Percentiles rank a stretch among this genome's conserved stretches.
These are phyloP conservation scores for Cytospora paraplurivora DNA, from an alignment of 2,329 filamentous ascomycete species.

Conservation along the genomic window DNA sequence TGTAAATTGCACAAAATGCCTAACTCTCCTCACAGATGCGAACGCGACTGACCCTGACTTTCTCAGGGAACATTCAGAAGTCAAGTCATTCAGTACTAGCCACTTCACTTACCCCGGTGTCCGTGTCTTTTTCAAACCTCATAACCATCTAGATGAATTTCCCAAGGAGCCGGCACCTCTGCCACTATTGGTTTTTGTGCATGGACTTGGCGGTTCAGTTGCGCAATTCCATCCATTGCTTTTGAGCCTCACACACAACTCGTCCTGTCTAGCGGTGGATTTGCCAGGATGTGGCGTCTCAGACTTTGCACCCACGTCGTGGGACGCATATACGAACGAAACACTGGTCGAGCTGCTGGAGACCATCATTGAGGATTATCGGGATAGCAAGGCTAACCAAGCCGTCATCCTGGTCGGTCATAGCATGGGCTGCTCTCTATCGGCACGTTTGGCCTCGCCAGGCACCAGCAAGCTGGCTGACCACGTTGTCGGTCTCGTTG, in stretches of 20 bases:
- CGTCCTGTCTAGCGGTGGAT: conserved; percentile 85
- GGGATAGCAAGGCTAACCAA: conserved; percentile 66
- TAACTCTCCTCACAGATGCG: conserved; percentile 38
- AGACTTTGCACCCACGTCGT: conserved; percentile 67
- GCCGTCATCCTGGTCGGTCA: conserved; percentile 81
- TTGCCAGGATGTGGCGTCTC: conserved; percentile 88
- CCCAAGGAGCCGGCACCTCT: conserved; percentile 72
- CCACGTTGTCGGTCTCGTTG: conserved; percentile 74
- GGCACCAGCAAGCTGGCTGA: conserved; percentile 57
- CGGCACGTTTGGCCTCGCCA: conserved; percentile 66
- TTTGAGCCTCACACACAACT: conserved; percentile 78
- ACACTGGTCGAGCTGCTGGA: conserved; percentile 76
- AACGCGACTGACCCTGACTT: conserved; percentile 73
- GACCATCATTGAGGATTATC: conserved; percentile 71
- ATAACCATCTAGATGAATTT: conserved; percentile 80
- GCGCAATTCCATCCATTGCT: conserved; percentile 85
- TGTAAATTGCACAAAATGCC: no score
- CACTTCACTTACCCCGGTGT: conserved; percentile 72
- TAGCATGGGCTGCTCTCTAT: conserved; percentile 84
- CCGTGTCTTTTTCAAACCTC: conserved; percentile 80
- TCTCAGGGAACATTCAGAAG: conserved; percentile 73
- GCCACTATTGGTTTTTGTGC: conserved; percentile 86
- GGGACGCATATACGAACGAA: conserved; percentile 78
- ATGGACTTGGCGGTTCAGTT: conserved; percentile 89
- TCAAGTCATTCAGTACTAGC: conserved; percentile 72